Base-by-base conservation (phyloP, 805 yeast species). In the Saccharomycopsis sp. region DNA sequence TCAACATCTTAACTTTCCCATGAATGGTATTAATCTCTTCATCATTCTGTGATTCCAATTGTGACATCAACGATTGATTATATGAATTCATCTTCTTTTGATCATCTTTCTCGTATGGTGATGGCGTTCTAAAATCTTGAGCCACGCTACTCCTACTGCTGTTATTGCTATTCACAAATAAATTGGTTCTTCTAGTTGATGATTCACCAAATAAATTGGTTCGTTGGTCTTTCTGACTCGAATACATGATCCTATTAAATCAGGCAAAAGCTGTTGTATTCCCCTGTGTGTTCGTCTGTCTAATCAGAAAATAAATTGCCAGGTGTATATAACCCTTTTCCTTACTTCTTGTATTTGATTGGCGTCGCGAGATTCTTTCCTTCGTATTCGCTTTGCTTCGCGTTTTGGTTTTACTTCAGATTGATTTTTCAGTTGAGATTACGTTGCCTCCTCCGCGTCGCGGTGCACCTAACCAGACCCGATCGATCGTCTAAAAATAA, bases 11-110 rank as follows among this genome's bases (percentile, higher is more conserved):
- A 11, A 66, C 60, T 45, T 65, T 66, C 16, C 55, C 55, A 6
- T 57, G 55, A 58, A 66, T 62, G 5, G 56, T 40, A n/a, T 55
- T 53, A 29, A 59, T 49, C n/a, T 65, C 61, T 37, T 66, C 68
- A 21, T 64, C 65, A 35, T 61, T 59, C 44, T 66, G 71, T 5
- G 68, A 56, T 51, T 66, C 71, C 31, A 66, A 49, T 35, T 61
- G 61, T 9, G 68, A 61, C 55, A 65, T 50, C 40, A 58, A 48
- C n/a, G 67, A 55, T 2, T 66, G 65, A 29, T 59, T 56, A 45
- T 51, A 62, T 51, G 56, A 63, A 41, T 54, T 48, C 14, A 16
- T n/a, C 11, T 51, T 48, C 13, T 8, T 16, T 22, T 27, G 23
- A 5, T 41, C 21, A 16, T 20, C 29, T 19, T 46, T 46, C 14